Conservation (phyloP, 2,329 filamentous ascomycete species). For the Pseudogymnoascus sp. region DNA sequence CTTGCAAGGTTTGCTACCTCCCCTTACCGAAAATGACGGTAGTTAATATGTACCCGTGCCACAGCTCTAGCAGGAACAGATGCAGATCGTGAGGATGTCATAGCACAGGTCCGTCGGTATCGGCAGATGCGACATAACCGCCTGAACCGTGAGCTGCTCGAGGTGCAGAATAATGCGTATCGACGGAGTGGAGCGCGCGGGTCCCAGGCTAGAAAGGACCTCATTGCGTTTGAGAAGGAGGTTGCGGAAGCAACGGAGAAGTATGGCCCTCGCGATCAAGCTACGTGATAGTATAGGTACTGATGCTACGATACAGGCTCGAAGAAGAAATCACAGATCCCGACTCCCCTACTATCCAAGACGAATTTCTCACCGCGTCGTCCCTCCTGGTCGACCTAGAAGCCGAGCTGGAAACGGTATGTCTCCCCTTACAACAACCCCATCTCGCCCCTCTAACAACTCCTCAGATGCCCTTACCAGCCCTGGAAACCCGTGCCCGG, state of each 20-base stretch:
- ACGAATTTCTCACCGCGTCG: background rate
- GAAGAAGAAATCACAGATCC: conserved; percentile 2
- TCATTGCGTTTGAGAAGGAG: conserved; percentile 60
- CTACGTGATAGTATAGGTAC: background rate
- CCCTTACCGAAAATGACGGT: background rate
- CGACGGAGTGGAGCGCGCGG: conserved; percentile 69
- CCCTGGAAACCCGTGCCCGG: conserved; percentile 55
- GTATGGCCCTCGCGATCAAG: conserved; percentile 18
- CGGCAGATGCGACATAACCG: conserved; percentile 55
- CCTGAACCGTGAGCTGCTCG: conserved; percentile 54
- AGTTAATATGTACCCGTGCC: background rate
- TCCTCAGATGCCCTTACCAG: background rate
- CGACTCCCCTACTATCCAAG: background rate
- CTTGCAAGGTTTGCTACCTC: background rate
- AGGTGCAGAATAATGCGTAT: conserved; percentile 64
- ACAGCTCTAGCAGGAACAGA: conserved; percentile 51
- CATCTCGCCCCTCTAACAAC: background rate
- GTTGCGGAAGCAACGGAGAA: conserved; percentile 42
- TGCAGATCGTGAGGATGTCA: conserved; percentile 43
- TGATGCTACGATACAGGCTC: background rate
- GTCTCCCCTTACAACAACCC: background rate
- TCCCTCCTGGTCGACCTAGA: conserved; percentile 27
- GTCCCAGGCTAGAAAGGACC: conserved; percentile 63
- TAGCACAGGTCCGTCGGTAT: conserved; percentile 51
- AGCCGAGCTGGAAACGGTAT: background rate